Conservation (phyloP, 2,329 filamentous ascomycete genomes). For the Arachnomyces sp. region DNA sequence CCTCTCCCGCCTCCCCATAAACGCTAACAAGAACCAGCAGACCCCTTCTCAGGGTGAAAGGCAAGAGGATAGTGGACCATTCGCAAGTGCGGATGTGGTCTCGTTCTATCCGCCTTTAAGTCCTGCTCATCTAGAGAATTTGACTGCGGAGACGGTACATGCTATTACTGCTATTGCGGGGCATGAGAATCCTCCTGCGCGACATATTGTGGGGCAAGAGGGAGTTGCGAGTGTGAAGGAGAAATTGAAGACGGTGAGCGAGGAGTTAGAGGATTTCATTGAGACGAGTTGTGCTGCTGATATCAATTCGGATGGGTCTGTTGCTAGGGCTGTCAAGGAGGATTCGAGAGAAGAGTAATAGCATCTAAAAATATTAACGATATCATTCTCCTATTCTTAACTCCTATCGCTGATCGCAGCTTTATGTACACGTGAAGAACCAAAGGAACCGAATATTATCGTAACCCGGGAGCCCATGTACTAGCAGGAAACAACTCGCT, state of each 20-base stretch:
- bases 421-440: no score
- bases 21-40: neutral
- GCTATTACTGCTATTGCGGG: slow-evolving; percentile 87
- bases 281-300: slow-evolving; percentile 82
- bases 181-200: slow-evolving; percentile 87
- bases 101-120: slow-evolving; percentile 69
- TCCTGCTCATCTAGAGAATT: slow-evolving; percentile 56
- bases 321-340: slow-evolving; percentile 14
- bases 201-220: slow-evolving; percentile 89
- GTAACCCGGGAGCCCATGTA: no score
- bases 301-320: slow-evolving; percentile 28
- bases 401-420: no score
- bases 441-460: no score
- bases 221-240: slow-evolving; percentile 83
- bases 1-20: slow-evolving; percentile 61
- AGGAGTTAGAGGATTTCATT: slow-evolving; percentile 93
- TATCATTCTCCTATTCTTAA: no score
- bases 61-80: slow-evolving; percentile 26
- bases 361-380: no score
- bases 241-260: slow-evolving; percentile 90
- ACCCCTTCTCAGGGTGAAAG: slow-evolving; percentile 11
- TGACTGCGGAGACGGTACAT: slow-evolving; percentile 84
- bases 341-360: slow-evolving; percentile 14
- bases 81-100: slow-evolving; percentile 42
- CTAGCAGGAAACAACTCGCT: no score